phyloP scores from a whole-genome alignment of 108 stramenopile genomes.

The Cyclotella atomus region DNA sequence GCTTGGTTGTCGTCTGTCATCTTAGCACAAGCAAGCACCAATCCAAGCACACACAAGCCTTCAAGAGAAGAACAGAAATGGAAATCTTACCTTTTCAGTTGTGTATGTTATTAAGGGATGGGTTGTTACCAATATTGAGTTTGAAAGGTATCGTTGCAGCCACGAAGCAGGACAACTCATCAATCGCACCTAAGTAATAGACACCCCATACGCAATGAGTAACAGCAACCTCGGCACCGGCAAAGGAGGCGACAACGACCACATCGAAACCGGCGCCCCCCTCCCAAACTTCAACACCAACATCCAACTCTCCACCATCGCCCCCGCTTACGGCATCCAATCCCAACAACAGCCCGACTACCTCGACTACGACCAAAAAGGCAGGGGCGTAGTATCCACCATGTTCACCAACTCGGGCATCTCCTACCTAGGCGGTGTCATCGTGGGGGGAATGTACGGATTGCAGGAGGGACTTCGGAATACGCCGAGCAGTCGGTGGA shows the following conservation, averaged over 20 bases:
- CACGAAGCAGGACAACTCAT: too few species aligned
- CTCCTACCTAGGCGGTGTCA: constrained; percentile 78
- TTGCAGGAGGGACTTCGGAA: constrained; percentile 71
- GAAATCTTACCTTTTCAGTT: too few species aligned
- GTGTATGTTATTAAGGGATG: too few species aligned
- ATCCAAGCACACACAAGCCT: too few species aligned
- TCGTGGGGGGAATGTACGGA: constrained; percentile 79
- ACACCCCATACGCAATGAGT: not conserved
- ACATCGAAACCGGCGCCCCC: constrained; percentile 27
- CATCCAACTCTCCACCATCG: constrained; percentile 77
- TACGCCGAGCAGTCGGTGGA: constrained; percentile 74
- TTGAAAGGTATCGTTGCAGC: too few species aligned
- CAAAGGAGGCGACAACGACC: constrained; percentile 21
- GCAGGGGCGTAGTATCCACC: constrained; percentile 76
- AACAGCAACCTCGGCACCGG: constrained; percentile 43
- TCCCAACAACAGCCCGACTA: constrained; percentile 74
- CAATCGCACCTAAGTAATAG: not conserved
- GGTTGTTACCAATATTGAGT: too few species aligned
- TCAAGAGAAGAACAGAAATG: too few species aligned
- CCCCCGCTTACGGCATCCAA: constrained; percentile 76
- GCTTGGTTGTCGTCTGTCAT: constrained; percentile 21
- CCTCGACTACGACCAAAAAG: constrained; percentile 85
- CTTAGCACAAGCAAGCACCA: too few species aligned
- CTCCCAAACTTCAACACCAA: constrained; percentile 53
- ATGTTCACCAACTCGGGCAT: constrained; percentile 89